A percentile compares a stretch with the other conserved stretches of the same genome.
phyloP scores from a whole-genome alignment of 257 asterid species.

The Salvia miltiorrhiza region DNA sequence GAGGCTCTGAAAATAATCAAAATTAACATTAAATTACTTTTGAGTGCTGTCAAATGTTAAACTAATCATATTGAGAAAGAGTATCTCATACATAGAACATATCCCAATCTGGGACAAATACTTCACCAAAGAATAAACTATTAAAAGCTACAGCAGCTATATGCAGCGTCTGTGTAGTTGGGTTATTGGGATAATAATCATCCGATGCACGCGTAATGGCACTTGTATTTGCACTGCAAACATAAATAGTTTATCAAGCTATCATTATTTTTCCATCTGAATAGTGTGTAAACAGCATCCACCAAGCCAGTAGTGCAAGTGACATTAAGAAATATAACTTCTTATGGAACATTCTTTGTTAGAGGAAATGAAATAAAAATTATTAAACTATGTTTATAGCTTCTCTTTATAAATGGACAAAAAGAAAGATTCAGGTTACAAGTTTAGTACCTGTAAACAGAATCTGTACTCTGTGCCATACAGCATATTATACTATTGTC shows the following conservation, averaged over 20 bases:
- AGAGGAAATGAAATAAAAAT: not conserved
- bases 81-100: conserved; percentile 50
- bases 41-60: not conserved
- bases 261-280: not conserved
- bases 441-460: conserved; percentile 44
- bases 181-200: conserved; percentile 51
- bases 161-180: conserved; percentile 50
- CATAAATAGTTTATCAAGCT: not conserved
- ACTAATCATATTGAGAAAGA: not conserved
- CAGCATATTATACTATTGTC: conserved; percentile 58
- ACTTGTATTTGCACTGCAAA: conserved; percentile 43
- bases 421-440: not conserved
- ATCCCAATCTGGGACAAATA: conserved; percentile 66
- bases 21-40: not conserved
- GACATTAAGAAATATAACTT: not conserved
- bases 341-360: too few relatives aligned
- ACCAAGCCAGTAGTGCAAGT: not conserved
- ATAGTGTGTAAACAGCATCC: not conserved
- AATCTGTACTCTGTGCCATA: conserved; percentile 60
- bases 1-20: conserved; percentile 40
- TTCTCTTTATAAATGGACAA: not conserved
- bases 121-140: conserved; percentile 57
- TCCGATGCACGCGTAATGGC: conserved; percentile 57
- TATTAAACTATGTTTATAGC: not conserved
- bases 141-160: conserved; percentile 62